Conservation (phyloP, 2,329 filamentous ascomycete genomes). For the Alternaria incomplexa region DNA sequence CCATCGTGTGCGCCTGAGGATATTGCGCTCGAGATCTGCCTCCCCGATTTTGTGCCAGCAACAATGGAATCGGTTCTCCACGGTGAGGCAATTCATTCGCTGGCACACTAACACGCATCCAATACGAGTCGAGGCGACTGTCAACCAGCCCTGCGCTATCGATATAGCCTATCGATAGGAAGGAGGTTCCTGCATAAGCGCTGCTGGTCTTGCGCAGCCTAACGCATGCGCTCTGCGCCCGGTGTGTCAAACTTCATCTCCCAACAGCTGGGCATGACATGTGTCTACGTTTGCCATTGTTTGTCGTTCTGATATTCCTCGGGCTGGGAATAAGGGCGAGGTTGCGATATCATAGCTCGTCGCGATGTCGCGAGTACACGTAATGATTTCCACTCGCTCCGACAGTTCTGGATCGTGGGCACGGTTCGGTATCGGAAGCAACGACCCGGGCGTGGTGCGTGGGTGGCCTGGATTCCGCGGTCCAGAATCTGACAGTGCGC, state of each 20-base stretch:
- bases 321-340: background rate
- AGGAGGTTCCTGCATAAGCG: conserved; percentile 21
- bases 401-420: background rate
- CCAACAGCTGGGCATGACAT: background rate
- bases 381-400: conserved; percentile 8
- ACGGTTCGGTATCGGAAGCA: background rate
- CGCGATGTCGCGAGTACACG: conserved; percentile 4
- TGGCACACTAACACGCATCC: background rate
- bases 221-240: background rate
- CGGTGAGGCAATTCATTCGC: background rate
- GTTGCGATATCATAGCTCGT: background rate
- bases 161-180: conserved; percentile 21
- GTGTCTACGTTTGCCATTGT: background rate
- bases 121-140: background rate
- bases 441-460: background rate
- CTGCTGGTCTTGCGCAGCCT: conserved; percentile 11
- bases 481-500: background rate
- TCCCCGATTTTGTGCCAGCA: background rate
- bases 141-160: conserved; percentile 4
- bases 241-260: conserved; percentile 1
- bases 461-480: background rate
- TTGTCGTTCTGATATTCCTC: background rate
- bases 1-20: background rate
- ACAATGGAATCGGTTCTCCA: background rate
- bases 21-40: conserved; percentile 2